phyloP scores from a whole-genome alignment of 139 green algal genomes.

The Tetratostichococcus sp. region DNA sequence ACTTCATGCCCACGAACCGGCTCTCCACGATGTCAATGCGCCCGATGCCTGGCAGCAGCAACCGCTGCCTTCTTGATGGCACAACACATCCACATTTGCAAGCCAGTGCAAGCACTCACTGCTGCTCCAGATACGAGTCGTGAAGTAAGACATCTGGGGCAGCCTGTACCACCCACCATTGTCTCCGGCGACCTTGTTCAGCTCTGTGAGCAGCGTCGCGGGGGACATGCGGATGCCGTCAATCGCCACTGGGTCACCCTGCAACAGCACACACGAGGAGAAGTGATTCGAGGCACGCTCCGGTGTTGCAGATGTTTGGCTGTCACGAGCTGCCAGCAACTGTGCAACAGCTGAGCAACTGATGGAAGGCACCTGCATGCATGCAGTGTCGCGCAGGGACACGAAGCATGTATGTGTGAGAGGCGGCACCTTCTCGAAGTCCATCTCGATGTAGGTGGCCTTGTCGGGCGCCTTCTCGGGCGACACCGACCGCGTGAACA shows the following conservation, averaged over 20 bases:
- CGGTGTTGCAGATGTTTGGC: too few species aligned
- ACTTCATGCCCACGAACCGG: slow-evolving; percentile 96
- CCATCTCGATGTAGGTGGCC: slow-evolving; percentile 90
- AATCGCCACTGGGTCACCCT: slow-evolving; percentile 91
- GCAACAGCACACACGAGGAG: background rate
- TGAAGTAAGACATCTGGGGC: too few species aligned
- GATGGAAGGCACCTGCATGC: too few species aligned
- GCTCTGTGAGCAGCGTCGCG: slow-evolving; percentile 81
- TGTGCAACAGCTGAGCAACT: too few species aligned
- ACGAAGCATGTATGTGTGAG: too few species aligned
- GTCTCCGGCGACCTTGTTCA: slow-evolving; percentile 77
- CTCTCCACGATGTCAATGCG: slow-evolving; percentile 96
- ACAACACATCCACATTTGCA: too few species aligned
- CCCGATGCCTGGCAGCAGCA: slow-evolving; percentile 55
- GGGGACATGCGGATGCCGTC: slow-evolving; percentile 83
- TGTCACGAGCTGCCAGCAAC: too few species aligned
- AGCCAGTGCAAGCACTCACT: too few species aligned
- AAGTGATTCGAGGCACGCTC: too few species aligned
- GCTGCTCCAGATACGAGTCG: too few species aligned
- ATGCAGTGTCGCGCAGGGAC: too few species aligned
- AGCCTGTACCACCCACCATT: background rate
- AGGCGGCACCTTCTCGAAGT: slow-evolving; percentile 74
- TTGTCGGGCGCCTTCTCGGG: slow-evolving; percentile 86
- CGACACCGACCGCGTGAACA: slow-evolving; percentile 90
- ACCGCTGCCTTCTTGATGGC: too few species aligned